Conservation (phyloP, 2,329 filamentous ascomycete species). For the Dactylonectria macrodidyma region DNA sequence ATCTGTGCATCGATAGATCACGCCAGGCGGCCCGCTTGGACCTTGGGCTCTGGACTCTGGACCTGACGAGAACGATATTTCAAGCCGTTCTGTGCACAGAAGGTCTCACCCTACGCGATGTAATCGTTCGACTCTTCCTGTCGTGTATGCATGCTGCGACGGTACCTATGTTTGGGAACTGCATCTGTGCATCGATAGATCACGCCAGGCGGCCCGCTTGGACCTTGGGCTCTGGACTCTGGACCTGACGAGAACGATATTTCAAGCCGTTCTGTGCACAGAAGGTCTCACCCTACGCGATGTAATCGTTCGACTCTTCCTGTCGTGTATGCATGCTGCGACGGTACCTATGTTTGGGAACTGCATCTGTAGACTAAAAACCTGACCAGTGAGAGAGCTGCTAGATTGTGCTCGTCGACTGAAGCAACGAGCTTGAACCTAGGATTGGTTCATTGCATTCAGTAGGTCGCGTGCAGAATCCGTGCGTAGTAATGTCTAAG, state of each 20-base stretch:
- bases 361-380: slow-evolving; percentile 1
- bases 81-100: slow-evolving; percentile 24
- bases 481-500: slow-evolving; percentile 12
- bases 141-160: slow-evolving; percentile 3
- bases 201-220: slow-evolving; percentile 33
- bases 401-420: slow-evolving; percentile 3
- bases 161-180: slow-evolving; percentile 3
- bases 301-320: slow-evolving; percentile 7
- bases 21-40: slow-evolving; percentile 31
- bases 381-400: not conserved
- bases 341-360: slow-evolving; percentile 2
- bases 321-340: slow-evolving; percentile 2
- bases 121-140: slow-evolving; percentile 5
- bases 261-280: slow-evolving; percentile 26
- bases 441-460: slow-evolving; percentile 13
- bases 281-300: slow-evolving; percentile 30
- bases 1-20: slow-evolving; percentile 29
- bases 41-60: slow-evolving; percentile 19
- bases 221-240: slow-evolving; percentile 19
- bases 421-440: not conserved
- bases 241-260: slow-evolving; percentile 25
- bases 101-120: slow-evolving; percentile 31
- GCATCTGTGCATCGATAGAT: slow-evolving; percentile 20
- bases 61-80: slow-evolving; percentile 25
- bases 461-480: slow-evolving; percentile 28